phyloP scores from a whole-genome alignment of 805 yeast genomes.

The Priceomyces haplophilus region DNA sequence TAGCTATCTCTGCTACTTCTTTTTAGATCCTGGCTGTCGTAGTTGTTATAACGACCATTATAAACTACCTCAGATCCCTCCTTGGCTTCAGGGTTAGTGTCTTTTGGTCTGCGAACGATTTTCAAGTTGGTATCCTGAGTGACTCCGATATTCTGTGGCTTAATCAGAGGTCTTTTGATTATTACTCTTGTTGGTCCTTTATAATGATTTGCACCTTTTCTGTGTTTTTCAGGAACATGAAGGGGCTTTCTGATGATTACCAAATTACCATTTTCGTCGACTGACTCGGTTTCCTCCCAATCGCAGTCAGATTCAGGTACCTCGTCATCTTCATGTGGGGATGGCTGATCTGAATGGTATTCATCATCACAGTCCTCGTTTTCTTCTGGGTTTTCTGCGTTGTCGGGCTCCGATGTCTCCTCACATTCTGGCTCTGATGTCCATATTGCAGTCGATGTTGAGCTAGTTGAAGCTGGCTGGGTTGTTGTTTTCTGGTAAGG shows the following conservation, averaged over 20 bases:
- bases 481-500: slow-evolving; percentile 1
- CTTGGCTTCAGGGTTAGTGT: not conserved
- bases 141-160: too few species aligned
- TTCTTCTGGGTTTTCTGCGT: slow-evolving; percentile 2
- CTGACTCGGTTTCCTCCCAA: slow-evolving; percentile 22
- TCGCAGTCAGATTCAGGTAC: slow-evolving; percentile 5
- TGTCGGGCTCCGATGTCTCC: not conserved
- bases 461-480: slow-evolving; percentile 3
- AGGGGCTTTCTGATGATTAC: slow-evolving; percentile 19
- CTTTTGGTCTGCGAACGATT: not conserved
- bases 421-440: too few species aligned
- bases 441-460: too few species aligned
- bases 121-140: not conserved
- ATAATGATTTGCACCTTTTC: not conserved
- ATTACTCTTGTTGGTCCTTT: slow-evolving; percentile 6
- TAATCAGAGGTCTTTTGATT: not conserved
- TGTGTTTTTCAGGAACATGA: slow-evolving; percentile 14
- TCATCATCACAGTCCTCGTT: slow-evolving; percentile 3
- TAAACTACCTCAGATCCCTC: not conserved
- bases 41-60: not conserved
- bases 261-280: slow-evolving; percentile 17
- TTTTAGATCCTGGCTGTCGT: not conserved
- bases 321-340: too few species aligned
- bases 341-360: too few species aligned
- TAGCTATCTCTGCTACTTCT: not conserved